Base-by-base conservation (phyloP, 805 yeast genomes). In the Candida hungchunana region DNA sequence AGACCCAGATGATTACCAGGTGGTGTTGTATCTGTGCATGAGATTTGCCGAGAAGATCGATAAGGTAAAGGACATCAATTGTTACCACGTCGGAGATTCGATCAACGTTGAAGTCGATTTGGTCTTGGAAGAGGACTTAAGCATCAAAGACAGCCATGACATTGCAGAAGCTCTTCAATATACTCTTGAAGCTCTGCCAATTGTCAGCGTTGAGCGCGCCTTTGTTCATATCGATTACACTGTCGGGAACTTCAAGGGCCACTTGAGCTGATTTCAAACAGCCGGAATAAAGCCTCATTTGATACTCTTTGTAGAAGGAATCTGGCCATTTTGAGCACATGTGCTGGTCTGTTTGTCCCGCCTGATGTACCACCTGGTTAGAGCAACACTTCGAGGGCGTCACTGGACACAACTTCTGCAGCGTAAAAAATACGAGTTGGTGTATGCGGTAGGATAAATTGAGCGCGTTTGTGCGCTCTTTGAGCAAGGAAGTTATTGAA, bases 161-260 rank as follows among this genome's bases (percentile, higher is more conserved):
- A 66, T 84, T 23, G 94, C 86, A 4, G 94, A 83, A 56, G 79
- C 89, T 0, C 60, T 84, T 29, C 94, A 84, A 58, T 84, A 82
- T 51, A 83, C 93, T 2, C 66, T 84, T 18, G 94, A 84, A 46
- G 76, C 88, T 0, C 61, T 84, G 40, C 88, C 90, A 0, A 73
- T 67, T 56, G 88, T 84, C 3, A 72, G 67, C 56, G 87, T 84
- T 3, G 90, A 84, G 53, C 64, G 94, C 34, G 87, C 89, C 2
- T 84, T 79, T 65, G 93, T 84, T 13, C 94, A 84, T 54, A 67
- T 83, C 21, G 94, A 84, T 48, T 78, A 77, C 41, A 56, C 58
- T 29, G 67, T 57, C 13, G 55, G 58, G 10, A 66, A 67, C 41
- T 66, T 50, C 46, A 47, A 46, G 27, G 71, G 71, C 1, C 71